Conservation (phyloP, 225 moss, liverwort and hornwort genomes). For the Climacium dendroides region DNA sequence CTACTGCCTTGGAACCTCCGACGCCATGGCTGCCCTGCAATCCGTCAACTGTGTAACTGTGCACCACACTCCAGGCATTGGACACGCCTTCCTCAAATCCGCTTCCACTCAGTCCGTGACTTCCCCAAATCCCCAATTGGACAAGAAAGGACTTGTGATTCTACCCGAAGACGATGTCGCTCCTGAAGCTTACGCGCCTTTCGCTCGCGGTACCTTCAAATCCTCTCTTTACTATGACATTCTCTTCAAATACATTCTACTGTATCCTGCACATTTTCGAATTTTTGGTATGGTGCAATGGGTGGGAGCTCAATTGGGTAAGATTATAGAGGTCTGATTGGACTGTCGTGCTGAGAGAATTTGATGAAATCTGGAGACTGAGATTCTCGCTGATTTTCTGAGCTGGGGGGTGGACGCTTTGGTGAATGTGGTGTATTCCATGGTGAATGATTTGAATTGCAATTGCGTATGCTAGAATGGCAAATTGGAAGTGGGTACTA, state of each 20-base stretch:
- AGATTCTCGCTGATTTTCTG: background rate
- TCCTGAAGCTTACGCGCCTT: slow-evolving; percentile 31
- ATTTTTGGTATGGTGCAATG: background rate
- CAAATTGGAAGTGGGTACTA: background rate
- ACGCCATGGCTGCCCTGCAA: slow-evolving; percentile 5
- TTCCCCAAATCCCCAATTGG: background rate
- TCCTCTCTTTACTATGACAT: background rate
- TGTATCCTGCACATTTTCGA: background rate
- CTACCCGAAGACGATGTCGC: slow-evolving; percentile 24
- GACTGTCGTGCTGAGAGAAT: background rate
- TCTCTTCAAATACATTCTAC: background rate
- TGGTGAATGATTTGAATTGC: background rate
- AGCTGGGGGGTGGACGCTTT: background rate
- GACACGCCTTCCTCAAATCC: background rate
- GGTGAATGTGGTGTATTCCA: background rate
- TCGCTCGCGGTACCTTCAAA: slow-evolving; percentile 17
- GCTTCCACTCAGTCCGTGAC: background rate
- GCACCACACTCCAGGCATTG: background rate
- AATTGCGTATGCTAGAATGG: background rate
- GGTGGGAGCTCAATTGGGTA: background rate
- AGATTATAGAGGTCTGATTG: background rate
- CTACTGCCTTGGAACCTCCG: background rate
- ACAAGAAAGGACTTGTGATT: slow-evolving; percentile 9
- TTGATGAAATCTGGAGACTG: background rate
- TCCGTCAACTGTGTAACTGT: slow-evolving; percentile 1